A percentile compares a stretch with the other conserved stretches of the same genome.
phyloP scores from a whole-genome alignment of 2,329 filamentous ascomycete species.

The Coniochaeta sp. region DNA sequence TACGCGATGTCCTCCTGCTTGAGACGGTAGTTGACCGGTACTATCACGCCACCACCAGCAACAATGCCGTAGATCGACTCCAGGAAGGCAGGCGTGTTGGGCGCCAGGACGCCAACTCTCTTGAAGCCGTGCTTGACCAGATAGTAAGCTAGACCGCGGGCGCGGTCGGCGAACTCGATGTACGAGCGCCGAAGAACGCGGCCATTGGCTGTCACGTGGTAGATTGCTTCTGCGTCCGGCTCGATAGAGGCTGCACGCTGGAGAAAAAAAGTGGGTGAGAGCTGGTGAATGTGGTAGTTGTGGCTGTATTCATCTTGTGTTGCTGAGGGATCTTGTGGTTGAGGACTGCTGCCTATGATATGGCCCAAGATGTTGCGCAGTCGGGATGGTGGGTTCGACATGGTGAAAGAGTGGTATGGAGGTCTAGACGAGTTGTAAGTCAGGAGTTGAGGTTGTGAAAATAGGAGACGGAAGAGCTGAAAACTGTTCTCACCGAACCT shows the following conservation, averaged over 20 bases:
- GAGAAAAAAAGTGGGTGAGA: slow-evolving; percentile 78
- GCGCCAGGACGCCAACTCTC: slow-evolving; percentile 76
- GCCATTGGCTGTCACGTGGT: slow-evolving; percentile 76
- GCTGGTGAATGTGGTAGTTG: slow-evolving; percentile 60
- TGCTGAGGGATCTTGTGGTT: neutral
- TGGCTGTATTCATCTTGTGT: slow-evolving; percentile 26
- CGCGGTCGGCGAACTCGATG: slow-evolving; percentile 74
- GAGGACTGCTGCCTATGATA: slow-evolving; percentile 21
- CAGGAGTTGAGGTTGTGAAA: neutral
- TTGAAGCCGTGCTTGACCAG: slow-evolving; percentile 65
- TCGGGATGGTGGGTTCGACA: slow-evolving; percentile 14
- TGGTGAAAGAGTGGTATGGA: slow-evolving; percentile 3
- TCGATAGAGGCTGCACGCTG: slow-evolving; percentile 83
- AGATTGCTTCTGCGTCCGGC: slow-evolving; percentile 75
- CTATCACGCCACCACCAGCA: slow-evolving; percentile 71
- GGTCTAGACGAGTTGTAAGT: neutral
- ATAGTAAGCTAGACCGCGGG: slow-evolving; percentile 82
- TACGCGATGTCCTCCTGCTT: slow-evolving; percentile 83
- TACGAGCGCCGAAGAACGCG: slow-evolving; percentile 71
- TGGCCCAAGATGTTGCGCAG: slow-evolving; percentile 17
- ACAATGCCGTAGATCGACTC: slow-evolving; percentile 85
- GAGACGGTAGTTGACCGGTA: slow-evolving; percentile 57
- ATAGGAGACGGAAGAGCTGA: neutral
- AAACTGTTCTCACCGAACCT: neutral
- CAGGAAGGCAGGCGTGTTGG: slow-evolving; percentile 92